Evolutionary conservation across 2,329 filamentous ascomycete genomes (phyloP).

Genomic region (Penicillium digitatum): DNA sequence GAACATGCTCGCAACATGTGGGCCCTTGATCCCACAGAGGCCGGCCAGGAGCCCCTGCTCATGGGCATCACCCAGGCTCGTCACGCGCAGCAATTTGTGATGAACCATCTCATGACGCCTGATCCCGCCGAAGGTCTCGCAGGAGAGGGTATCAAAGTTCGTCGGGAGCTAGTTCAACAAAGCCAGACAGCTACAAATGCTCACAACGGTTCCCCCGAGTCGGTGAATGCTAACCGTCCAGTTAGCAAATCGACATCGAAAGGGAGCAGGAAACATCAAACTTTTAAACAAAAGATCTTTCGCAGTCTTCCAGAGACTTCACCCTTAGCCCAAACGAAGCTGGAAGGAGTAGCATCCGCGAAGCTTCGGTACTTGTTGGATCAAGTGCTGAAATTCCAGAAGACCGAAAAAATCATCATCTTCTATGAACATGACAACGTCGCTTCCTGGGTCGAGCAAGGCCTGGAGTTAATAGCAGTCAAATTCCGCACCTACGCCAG

Average conservation of each 20-base stretch:
- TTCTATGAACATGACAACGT: conserved; percentile 89
- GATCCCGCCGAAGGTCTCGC: conserved; percentile 42
- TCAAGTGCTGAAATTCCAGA: conserved; percentile 63
- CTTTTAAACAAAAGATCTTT: conserved; percentile 27
- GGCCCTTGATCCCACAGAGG: conserved; percentile 56
- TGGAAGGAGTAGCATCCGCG: conserved; percentile 77
- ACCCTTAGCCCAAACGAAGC: conserved; percentile 56
- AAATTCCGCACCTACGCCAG: conserved; percentile 57
- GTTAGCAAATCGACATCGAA: conserved; percentile 23
- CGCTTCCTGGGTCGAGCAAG: conserved; percentile 79
- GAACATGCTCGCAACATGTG: conserved; percentile 58
- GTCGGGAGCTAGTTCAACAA: conserved; percentile 26
- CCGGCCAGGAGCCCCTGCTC: conserved; percentile 47
- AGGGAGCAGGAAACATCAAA: conserved; percentile 27
- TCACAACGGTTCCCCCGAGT: conserved; percentile 18
- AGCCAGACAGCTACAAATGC: conserved; percentile 9
- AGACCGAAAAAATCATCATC: conserved; percentile 77
- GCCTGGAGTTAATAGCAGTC: conserved; percentile 67
- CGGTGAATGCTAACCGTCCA: conserved; percentile 7
- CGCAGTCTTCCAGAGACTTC: conserved; percentile 40
- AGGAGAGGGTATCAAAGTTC: conserved; percentile 40
- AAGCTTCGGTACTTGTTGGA: conserved; percentile 85
- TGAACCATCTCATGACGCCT: conserved; percentile 30
- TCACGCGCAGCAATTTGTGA: conserved; percentile 54
- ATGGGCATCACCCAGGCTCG: conserved; percentile 56